Evolutionary conservation across 108 stramenopile species (phyloP).

Genomic region (Chaetoceros tenuissimus): DNA sequence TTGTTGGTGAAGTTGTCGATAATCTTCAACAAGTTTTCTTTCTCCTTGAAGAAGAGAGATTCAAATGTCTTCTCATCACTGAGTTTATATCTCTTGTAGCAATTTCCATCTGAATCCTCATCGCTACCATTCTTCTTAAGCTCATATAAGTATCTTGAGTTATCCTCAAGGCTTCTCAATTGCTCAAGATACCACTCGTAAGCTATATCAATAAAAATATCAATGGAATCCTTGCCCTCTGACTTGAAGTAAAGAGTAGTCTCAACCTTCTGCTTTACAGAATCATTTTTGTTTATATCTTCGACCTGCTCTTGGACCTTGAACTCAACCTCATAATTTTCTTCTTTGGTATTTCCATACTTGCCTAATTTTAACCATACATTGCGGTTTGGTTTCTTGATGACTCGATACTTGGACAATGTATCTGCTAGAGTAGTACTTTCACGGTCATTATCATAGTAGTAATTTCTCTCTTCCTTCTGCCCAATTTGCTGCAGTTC

Average conservation of each 20-base stretch:
- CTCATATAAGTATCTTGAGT: constrained; percentile 42
- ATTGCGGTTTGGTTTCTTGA: constrained; percentile 17
- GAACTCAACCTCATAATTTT: constrained; percentile 3
- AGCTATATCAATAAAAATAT: constrained; percentile 35
- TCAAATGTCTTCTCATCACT: constrained; percentile 66
- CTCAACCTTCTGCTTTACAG: neutral
- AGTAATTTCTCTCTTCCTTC: constrained; percentile 7
- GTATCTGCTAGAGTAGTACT: constrained; percentile 17
- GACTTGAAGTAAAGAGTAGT: constrained; percentile 19
- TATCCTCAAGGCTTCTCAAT: constrained; percentile 29
- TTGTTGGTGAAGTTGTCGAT: constrained; percentile 43
- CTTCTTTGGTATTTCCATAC: constrained; percentile 15
- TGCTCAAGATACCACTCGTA: constrained; percentile 35
- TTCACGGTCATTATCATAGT: constrained; percentile 17
- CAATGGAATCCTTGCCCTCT: constrained; percentile 20
- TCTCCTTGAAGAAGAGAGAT: constrained; percentile 65
- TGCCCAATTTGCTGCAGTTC: constrained; percentile 19
- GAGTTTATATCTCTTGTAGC: constrained; percentile 44
- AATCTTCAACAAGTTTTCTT: constrained; percentile 32
- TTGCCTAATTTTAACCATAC: constrained; percentile 25
- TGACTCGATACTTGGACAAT: constrained; percentile 26
- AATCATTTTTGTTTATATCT: constrained; percentile 5
- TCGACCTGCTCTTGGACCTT: constrained; percentile 18
- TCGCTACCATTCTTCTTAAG: constrained; percentile 19
- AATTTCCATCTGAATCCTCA: constrained; percentile 4